These are phyloP conservation scores for Rhodotorula diobovata DNA, from an alignment of 768 basidiomycete genomes.

Conservation along the genomic window DNA sequence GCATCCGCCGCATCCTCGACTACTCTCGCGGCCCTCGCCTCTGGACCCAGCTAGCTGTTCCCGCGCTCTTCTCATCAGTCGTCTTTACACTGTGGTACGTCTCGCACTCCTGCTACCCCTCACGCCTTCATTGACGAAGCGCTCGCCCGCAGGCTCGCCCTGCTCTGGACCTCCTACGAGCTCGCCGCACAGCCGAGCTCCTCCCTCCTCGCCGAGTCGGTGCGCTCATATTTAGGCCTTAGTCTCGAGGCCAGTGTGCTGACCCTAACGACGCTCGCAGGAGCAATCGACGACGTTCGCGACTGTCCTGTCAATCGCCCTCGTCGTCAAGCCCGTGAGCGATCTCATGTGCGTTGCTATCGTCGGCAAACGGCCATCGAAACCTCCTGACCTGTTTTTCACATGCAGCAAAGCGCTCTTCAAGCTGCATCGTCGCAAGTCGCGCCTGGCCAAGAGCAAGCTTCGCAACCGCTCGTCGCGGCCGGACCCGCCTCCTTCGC, in stretches of 20 bases:
- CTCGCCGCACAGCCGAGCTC: slow-evolving; percentile 20
- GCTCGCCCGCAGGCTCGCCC: background rate
- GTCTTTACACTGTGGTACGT: slow-evolving; percentile 15
- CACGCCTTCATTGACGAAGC: background rate
- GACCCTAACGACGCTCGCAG: background rate
- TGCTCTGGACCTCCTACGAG: slow-evolving; percentile 15
- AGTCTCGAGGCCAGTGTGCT: too few species aligned
- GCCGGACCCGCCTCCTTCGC: background rate
- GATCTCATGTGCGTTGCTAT: slow-evolving; percentile 10
- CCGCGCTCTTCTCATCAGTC: background rate
- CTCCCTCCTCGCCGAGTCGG: slow-evolving; percentile 6
- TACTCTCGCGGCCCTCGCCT: background rate
- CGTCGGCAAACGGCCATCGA: background rate
- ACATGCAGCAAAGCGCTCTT: background rate
- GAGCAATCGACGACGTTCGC: slow-evolving; percentile 26
- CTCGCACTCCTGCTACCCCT: too few species aligned
- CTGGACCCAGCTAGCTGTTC: background rate
- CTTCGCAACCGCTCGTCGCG: background rate
- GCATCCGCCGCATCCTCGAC: slow-evolving; percentile 10
- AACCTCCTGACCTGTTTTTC: background rate
- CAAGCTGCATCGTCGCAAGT: background rate
- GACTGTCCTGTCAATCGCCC: slow-evolving; percentile 26
- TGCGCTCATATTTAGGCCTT: background rate
- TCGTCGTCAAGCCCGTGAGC: slow-evolving; percentile 23
- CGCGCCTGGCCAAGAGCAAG: background rate